Percentiles rank a stretch among this genome's conserved stretches.
These are phyloP conservation scores for Flaveria trinervia DNA, from an alignment of 129 eudicot genomes.

Conservation along the genomic window DNA sequence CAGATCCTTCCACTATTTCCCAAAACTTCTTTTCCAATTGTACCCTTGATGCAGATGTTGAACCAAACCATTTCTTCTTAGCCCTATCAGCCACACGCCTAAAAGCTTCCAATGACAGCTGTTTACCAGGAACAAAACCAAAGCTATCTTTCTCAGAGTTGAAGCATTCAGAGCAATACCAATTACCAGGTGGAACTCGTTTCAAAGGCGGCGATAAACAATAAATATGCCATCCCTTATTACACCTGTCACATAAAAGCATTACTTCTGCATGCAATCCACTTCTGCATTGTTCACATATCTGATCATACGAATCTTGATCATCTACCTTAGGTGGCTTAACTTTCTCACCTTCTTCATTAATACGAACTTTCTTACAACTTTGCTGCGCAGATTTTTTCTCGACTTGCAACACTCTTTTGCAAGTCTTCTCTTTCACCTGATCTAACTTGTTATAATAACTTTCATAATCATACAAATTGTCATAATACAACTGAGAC, in stretches of 20 bases:
- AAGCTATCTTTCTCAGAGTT: slow-evolving; percentile 91
- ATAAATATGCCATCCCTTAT: slow-evolving; percentile 95
- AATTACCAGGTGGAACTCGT: slow-evolving; percentile 82
- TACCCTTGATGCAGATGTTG: slow-evolving; percentile 59
- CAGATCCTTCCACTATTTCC: slow-evolving; percentile 99
- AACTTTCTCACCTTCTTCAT: slow-evolving; percentile 54
- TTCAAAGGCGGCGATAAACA: slow-evolving; percentile 95
- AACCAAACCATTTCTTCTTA: slow-evolving; percentile 93
- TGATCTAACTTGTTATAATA: slow-evolving; percentile 62
- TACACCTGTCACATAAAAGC: slow-evolving; percentile 95
- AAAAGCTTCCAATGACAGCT: slow-evolving; percentile 73
- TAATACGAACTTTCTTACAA: slow-evolving; percentile 60
- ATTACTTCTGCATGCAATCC: slow-evolving; percentile 98
- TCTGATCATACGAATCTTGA: slow-evolving; percentile 68
- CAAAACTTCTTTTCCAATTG: slow-evolving; percentile 95
- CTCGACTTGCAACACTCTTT: slow-evolving; percentile 41
- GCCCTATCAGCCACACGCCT: slow-evolving; percentile 88
- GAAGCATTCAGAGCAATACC: slow-evolving; percentile 96
- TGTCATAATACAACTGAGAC: slow-evolving; percentile 76
- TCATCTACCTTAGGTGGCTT: slow-evolving; percentile 39
- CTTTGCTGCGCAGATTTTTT: slow-evolving; percentile 42
- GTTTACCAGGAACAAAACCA: slow-evolving; percentile 95
- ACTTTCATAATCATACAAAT: slow-evolving; percentile 85
- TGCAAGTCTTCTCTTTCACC: slow-evolving; percentile 47
- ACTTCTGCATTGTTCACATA: slow-evolving; percentile 93